Conservation (phyloP, 768 basidiomycete genomes). For the Kondoa subrosea region DNA sequence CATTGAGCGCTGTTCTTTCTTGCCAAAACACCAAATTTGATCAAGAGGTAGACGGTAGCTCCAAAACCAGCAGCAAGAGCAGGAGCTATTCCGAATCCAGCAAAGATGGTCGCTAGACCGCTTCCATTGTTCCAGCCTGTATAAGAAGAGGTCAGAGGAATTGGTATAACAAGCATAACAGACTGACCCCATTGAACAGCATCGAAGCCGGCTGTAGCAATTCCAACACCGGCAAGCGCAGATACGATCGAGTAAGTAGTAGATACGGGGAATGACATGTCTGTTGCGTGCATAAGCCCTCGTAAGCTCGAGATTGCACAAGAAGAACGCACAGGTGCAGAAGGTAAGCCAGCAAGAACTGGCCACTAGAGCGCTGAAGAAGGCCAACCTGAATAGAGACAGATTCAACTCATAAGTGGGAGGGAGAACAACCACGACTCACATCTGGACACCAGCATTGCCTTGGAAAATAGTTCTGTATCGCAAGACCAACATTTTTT, state of each 20-base stretch:
- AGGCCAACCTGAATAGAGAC: no score
- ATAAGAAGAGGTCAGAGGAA: no score
- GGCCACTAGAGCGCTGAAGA: slow-evolving; percentile 33
- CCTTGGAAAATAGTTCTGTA: slow-evolving; percentile 34
- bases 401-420: no score
- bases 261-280: slow-evolving; percentile 34
- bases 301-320: no score
- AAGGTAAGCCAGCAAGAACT: slow-evolving; percentile 25
- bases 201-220: slow-evolving; percentile 29
- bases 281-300: slow-evolving; percentile 33
- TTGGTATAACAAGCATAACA: no score
- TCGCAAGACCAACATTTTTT: no score
- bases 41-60: slow-evolving; percentile 30
- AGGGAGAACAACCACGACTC: no score
- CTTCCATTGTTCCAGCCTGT: no score
- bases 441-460: slow-evolving; percentile 34
- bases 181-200: no score
- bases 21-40: slow-evolving; percentile 32
- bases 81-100: slow-evolving; percentile 30
- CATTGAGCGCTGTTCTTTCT: slow-evolving; percentile 31
- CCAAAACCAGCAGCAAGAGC: slow-evolving; percentile 31
- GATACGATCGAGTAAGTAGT: slow-evolving; percentile 38
- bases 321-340: slow-evolving; percentile 1
- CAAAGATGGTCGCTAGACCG: slow-evolving; percentile 34
- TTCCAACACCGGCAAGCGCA: slow-evolving; percentile 36